These are phyloP conservation scores for Solanum hybrid DNA, from an alignment of 305 asterid species.

Conservation along the genomic window DNA sequence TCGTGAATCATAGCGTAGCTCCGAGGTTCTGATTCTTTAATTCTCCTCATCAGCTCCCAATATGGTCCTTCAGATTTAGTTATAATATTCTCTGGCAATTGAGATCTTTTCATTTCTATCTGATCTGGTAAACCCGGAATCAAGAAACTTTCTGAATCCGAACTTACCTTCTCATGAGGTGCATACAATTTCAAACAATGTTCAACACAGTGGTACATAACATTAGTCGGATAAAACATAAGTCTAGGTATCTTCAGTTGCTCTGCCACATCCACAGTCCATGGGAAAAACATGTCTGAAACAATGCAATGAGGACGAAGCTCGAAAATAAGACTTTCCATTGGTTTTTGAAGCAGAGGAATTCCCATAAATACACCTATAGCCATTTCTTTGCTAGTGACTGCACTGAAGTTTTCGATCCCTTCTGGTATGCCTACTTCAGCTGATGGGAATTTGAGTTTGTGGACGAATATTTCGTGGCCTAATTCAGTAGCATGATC, in stretches of 20 bases:
- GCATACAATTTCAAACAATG: slow-evolving; percentile 16
- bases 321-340: slow-evolving; percentile 30
- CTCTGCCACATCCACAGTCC: slow-evolving; percentile 42
- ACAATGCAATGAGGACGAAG: slow-evolving; percentile 28
- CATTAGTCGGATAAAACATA: slow-evolving; percentile 21
- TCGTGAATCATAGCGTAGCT: slow-evolving; percentile 32
- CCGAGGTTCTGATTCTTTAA: slow-evolving; percentile 9
- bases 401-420: slow-evolving; percentile 8
- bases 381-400: slow-evolving; percentile 3
- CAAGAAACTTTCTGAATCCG: slow-evolving; percentile 25
- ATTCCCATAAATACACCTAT: slow-evolving; percentile 14
- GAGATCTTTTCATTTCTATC: slow-evolving; percentile 15
- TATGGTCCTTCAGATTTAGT: neutral
- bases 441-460: slow-evolving; percentile 23
- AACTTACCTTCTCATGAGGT: slow-evolving; percentile 21
- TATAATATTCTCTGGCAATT: neutral
- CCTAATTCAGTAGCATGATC: slow-evolving; percentile 19
- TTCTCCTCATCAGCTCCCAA: neutral
- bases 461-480: slow-evolving; percentile 12
- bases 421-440: slow-evolving; percentile 27
- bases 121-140: slow-evolving; percentile 26
- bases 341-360: slow-evolving; percentile 20
- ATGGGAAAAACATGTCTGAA: slow-evolving; percentile 39
- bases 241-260: slow-evolving; percentile 37
- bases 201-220: slow-evolving; percentile 9